Conservation (phyloP, 495 filamentous ascomycete species). For the Evansstolkia leycettana region DNA sequence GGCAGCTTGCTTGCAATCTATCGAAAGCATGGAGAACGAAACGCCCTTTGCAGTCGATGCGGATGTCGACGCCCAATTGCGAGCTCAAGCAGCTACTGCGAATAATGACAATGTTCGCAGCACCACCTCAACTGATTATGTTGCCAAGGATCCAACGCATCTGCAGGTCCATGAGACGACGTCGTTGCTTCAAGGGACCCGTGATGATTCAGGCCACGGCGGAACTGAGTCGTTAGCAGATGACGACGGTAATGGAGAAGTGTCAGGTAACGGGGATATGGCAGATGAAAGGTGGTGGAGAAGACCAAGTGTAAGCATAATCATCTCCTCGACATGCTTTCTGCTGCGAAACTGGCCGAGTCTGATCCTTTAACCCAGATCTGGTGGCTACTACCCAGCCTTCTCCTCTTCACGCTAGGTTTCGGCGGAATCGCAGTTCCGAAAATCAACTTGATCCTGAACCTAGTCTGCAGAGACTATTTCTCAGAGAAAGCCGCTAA, state of each 20-base stretch:
- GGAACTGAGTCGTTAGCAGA: neutral
- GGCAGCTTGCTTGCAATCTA: too few species aligned
- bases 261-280: neutral
- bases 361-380: conserved; percentile 39
- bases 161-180: conserved; percentile 16
- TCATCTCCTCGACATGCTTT: neutral
- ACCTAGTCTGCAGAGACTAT: conserved; percentile 71
- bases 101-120: conserved; percentile 3
- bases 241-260: too few species aligned
- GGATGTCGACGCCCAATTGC: conserved; percentile 29
- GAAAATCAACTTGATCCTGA: conserved; percentile 66
- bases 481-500: conserved; percentile 43
- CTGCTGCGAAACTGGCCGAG: conserved; percentile 1
- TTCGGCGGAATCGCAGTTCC: conserved; percentile 75
- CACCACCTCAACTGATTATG: neutral
- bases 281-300: conserved; percentile 2
- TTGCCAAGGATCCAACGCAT: conserved; percentile 2
- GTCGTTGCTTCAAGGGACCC: conserved; percentile 20
- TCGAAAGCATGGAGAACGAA: conserved; percentile 13
- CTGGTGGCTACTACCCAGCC: conserved; percentile 72
- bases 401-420: conserved; percentile 64
- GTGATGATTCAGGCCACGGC: conserved; percentile 4
- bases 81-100: conserved; percentile 2
- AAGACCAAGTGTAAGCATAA: conserved; percentile 8
- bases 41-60: conserved; percentile 14